Conservation (phyloP, 2,329 filamentous ascomycete species). For the Ophiostoma pallidulum region DNA sequence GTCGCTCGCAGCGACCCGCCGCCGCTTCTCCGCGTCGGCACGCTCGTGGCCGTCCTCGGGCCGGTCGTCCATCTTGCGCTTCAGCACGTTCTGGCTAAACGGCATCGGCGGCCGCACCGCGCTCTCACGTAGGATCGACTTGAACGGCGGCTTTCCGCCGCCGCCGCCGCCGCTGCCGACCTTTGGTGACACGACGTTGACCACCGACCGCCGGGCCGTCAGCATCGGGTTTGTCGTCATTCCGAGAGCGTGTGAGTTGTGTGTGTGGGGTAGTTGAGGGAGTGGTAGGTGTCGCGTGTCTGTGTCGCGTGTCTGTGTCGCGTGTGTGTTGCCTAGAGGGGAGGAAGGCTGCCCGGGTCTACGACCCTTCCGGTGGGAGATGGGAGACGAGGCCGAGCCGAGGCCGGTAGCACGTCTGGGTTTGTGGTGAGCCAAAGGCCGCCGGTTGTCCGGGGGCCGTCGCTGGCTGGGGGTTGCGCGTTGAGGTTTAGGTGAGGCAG, state of each 20-base stretch:
- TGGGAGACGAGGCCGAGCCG: no score
- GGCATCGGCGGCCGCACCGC: neutral
- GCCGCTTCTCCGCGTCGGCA: constrained; percentile 5
- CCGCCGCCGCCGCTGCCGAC: neutral
- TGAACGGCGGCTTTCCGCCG: constrained; percentile 6
- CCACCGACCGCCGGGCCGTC: neutral
- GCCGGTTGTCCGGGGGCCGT: no score
- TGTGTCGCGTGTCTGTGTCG: no score
- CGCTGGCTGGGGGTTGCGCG: no score
- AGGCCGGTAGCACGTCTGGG: no score
- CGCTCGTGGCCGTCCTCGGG: constrained; percentile 3
- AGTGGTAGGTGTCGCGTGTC: no score
- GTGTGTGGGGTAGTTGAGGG: no score
- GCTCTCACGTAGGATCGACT: constrained; percentile 13
- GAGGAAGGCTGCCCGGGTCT: no score
- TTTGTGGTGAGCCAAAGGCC: no score
- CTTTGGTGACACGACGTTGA: neutral
- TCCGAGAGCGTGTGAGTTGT: neutral
- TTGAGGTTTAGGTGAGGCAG: no score
- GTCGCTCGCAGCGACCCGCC: neutral
- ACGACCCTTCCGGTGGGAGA: no score
- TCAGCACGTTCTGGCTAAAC: neutral
- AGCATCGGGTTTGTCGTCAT: constrained; percentile 10
- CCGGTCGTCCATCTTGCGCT: constrained; percentile 12
- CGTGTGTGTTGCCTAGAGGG: no score